phyloP scores from a whole-genome alignment of 306 rosid species.

The Senna tora region DNA sequence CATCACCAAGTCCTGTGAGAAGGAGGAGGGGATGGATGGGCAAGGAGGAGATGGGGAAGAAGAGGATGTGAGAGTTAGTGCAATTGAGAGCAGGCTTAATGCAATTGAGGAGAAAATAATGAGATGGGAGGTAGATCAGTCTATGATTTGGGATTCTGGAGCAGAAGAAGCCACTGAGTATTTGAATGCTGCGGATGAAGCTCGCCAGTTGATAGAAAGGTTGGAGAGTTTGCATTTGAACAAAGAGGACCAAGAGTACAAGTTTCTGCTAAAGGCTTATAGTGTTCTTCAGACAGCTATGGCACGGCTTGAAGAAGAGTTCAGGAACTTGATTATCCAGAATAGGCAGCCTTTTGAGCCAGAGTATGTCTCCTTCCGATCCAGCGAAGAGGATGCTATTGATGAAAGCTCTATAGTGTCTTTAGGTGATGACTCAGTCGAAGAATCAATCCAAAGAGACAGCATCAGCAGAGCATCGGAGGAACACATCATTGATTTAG shows the following conservation, averaged over 20 bases:
- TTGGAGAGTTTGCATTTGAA: slow-evolving; percentile 58
- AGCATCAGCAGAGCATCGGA: slow-evolving; percentile 63
- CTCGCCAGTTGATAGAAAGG: slow-evolving; percentile 54
- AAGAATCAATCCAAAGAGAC: slow-evolving; percentile 63
- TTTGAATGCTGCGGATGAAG: slow-evolving; percentile 65
- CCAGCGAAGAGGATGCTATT: slow-evolving; percentile 62
- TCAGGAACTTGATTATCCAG: slow-evolving; percentile 65
- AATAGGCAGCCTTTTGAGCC: slow-evolving; percentile 78
- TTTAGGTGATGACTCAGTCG: slow-evolving; percentile 71
- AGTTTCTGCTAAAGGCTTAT: slow-evolving; percentile 55
- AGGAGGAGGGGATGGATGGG: slow-evolving; percentile 41
- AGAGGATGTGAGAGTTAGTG: slow-evolving; percentile 41
- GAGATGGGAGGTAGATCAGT: slow-evolving; percentile 79
- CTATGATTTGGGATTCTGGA: slow-evolving; percentile 79
- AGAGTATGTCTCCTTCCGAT: slow-evolving; percentile 72
- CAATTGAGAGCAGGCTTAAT: slow-evolving; percentile 47
- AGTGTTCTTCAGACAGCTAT: slow-evolving; percentile 88
- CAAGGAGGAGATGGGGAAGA: slow-evolving; percentile 4
- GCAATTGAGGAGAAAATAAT: slow-evolving; percentile 63
- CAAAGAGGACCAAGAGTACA: slow-evolving; percentile 54
- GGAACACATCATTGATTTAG: slow-evolving; percentile 68
- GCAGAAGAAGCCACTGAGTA: slow-evolving; percentile 66
- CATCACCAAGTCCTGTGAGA: slow-evolving; percentile 44
- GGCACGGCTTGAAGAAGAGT: slow-evolving; percentile 86
- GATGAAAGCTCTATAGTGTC: slow-evolving; percentile 74